These are phyloP conservation scores for Barnettozyma sucrosica DNA, from an alignment of 805 yeast species.

Conservation along the genomic window DNA sequence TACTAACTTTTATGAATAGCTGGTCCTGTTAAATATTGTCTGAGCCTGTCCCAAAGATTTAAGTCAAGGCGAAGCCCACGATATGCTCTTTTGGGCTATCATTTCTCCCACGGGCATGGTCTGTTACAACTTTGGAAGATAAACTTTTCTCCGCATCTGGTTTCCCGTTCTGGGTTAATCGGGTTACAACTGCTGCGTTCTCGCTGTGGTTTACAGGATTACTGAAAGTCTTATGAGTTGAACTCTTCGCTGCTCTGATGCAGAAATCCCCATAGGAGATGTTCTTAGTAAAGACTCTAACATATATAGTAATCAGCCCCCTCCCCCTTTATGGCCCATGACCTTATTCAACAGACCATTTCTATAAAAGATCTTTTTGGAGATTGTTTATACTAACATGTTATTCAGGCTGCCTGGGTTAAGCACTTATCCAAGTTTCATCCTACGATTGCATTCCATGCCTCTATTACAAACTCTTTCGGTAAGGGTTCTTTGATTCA, in stretches of 20 bases:
- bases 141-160: constrained; percentile 52
- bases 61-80: constrained; percentile 65
- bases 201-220: constrained; percentile 25
- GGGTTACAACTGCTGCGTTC: constrained; percentile 25
- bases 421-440: constrained; percentile 83
- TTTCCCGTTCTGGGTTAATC: constrained; percentile 43
- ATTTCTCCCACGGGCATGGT: constrained; percentile 47
- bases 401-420: constrained; percentile 92
- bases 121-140: constrained; percentile 99
- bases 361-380: background rate
- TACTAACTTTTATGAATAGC: constrained; percentile 1
- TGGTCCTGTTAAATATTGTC: background rate
- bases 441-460: constrained; percentile 97
- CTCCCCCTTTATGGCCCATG: constrained; percentile 7
- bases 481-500: constrained; percentile 97
- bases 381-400: constrained; percentile 17
- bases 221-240: constrained; percentile 67
- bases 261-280: constrained; percentile 28
- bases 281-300: constrained; percentile 90
- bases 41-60: constrained; percentile 60
- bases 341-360: background rate
- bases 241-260: constrained; percentile 31
- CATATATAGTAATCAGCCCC: constrained; percentile 34
- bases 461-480: constrained; percentile 93
- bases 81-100: constrained; percentile 16